Conservation (phyloP, 2,329 filamentous ascomycete species). For the Exophiala oligosperma region DNA sequence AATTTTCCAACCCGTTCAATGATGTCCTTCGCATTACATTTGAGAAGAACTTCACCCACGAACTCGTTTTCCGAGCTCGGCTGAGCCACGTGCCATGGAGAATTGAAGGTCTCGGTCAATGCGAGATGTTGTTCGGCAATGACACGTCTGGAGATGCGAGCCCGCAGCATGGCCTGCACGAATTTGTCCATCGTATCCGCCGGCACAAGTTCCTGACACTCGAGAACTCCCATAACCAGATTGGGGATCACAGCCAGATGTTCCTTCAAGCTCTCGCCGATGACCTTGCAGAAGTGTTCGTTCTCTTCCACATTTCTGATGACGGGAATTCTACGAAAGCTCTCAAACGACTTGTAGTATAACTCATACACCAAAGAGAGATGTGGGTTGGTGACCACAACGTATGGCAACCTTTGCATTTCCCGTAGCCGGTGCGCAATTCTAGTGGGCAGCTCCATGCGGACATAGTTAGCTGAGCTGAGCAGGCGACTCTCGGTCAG, state of each 20-base stretch:
- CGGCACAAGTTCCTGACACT: slow-evolving; percentile 81
- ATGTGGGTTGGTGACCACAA: slow-evolving; percentile 92
- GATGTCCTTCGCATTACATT: slow-evolving; percentile 86
- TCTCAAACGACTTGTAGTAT: slow-evolving; percentile 96
- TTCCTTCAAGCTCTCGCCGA: slow-evolving; percentile 76
- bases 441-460: slow-evolving; percentile 87
- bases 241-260: slow-evolving; percentile 94
- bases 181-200: slow-evolving; percentile 83
- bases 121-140: slow-evolving; percentile 97
- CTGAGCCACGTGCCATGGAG: slow-evolving; percentile 83
- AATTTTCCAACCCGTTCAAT: slow-evolving; percentile 78
- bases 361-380: slow-evolving; percentile 94
- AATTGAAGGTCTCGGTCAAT: slow-evolving; percentile 89
- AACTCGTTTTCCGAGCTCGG: slow-evolving; percentile 76
- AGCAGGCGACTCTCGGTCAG: slow-evolving; percentile 86
- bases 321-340: slow-evolving; percentile 78
- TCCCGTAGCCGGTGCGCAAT: slow-evolving; percentile 86
- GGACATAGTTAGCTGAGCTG: slow-evolving; percentile 95
- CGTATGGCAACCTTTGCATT: slow-evolving; percentile 94
- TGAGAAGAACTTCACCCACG: slow-evolving; percentile 92
- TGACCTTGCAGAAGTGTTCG: slow-evolving; percentile 77
- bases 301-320: slow-evolving; percentile 87
- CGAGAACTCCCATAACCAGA: slow-evolving; percentile 88
- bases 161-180: slow-evolving; percentile 90
- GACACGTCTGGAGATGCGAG: slow-evolving; percentile 89